Percentiles rank a stretch among this genome's conserved stretches.
These are phyloP conservation scores for Poterioochromonas sp. DNA, from an alignment of 352 stramenopile genomes.

Conservation along the genomic window DNA sequence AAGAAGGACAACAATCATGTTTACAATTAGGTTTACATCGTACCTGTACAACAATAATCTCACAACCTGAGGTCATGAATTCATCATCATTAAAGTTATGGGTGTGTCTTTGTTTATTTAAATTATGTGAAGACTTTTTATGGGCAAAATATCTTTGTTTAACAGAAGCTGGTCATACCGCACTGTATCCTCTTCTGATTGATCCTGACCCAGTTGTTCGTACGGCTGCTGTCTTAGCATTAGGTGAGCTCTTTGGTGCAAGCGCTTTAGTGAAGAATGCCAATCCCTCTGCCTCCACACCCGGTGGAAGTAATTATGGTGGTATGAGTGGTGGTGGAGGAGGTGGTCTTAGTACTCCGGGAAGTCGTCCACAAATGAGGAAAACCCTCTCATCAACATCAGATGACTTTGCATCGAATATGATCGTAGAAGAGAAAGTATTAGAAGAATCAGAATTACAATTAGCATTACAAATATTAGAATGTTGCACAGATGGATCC, in stretches of 20 bases:
- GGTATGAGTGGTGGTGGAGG: not conserved
- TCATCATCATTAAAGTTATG: conserved; percentile 53
- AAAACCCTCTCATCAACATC: no score
- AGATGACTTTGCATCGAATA: not conserved
- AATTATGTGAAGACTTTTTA: conserved; percentile 83
- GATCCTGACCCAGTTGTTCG: conserved; percentile 78
- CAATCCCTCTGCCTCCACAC: not conserved
- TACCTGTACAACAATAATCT: conserved; percentile 52
- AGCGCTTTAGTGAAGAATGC: conserved; percentile 53
- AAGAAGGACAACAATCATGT: conserved; percentile 78
- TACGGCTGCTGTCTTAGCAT: conserved; percentile 77
- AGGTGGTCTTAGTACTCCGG: no score
- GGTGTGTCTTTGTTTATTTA: conserved; percentile 82
- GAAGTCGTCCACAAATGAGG: no score
- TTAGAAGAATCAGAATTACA: conserved; percentile 13
- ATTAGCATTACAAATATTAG: conserved; percentile 28
- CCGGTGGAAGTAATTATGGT: not conserved
- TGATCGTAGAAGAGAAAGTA: conserved; percentile 47
- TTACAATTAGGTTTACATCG: conserved; percentile 68
- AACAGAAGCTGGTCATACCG: conserved; percentile 66
- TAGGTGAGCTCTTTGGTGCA: conserved; percentile 75
- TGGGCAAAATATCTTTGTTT: conserved; percentile 68
- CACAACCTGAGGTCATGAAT: conserved; percentile 54
- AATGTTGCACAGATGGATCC: conserved; percentile 34
- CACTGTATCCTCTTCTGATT: conserved; percentile 63